Evolutionary conservation across 768 basidiomycete species (phyloP).

Genomic region (Pisolithus marmoratus): DNA sequence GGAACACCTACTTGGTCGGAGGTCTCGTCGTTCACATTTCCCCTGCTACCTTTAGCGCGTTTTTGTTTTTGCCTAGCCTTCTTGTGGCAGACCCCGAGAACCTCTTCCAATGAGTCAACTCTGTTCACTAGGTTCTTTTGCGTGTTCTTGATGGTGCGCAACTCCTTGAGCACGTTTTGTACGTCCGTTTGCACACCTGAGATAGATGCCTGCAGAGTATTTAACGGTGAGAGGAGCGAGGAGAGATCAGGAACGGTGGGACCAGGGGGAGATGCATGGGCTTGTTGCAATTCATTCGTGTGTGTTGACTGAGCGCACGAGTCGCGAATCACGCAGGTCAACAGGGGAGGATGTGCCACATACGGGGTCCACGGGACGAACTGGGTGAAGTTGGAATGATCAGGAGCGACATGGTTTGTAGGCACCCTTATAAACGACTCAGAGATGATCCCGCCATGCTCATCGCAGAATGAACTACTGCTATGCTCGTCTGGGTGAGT

Average conservation of each 20-base stretch:
- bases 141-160: constrained; percentile 8
- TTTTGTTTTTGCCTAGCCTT: not conserved
- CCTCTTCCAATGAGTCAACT: constrained; percentile 9
- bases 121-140: constrained; percentile 9
- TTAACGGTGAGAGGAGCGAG: not conserved
- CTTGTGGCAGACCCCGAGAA: constrained; percentile 7
- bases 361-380: too few relatives aligned
- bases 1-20: not conserved
- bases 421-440: too few relatives aligned
- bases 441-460: too few relatives aligned
- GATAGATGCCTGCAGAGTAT: constrained; percentile 7
- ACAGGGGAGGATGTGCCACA: too few relatives aligned
- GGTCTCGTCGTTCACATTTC: not conserved
- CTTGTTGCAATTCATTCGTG: not conserved
- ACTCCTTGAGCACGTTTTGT: constrained; percentile 11
- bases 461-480: too few relatives aligned
- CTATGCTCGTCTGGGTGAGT: too few relatives aligned
- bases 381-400: too few relatives aligned
- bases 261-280: not conserved
- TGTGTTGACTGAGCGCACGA: not conserved
- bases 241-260: not conserved
- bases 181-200: constrained; percentile 8
- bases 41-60: not conserved
- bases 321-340: too few relatives aligned
- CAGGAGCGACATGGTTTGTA: too few relatives aligned